Conservation (phyloP, 1,139 yeast species). For the Zygosaccharomyces sapae region DNA sequence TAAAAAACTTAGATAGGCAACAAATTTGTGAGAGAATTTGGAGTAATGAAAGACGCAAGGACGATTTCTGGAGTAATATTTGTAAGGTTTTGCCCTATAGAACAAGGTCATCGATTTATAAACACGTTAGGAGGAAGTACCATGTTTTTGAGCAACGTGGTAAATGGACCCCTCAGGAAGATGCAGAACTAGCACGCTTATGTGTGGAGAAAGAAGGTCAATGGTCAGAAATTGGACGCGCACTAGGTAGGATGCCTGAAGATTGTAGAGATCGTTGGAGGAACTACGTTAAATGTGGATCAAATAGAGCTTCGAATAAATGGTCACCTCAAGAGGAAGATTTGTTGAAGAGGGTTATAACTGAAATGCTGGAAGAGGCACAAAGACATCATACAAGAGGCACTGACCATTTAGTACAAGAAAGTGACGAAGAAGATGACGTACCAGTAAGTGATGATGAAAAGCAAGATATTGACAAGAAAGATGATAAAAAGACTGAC, state of each 20-base stretch:
- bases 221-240: slow-evolving; percentile 78
- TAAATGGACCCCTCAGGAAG: slow-evolving; percentile 83
- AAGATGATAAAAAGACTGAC: slow-evolving; percentile 11
- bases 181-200: slow-evolving; percentile 56
- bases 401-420: slow-evolving; percentile 11
- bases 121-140: slow-evolving; percentile 85
- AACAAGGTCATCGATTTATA: slow-evolving; percentile 82
- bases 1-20: slow-evolving; percentile 56
- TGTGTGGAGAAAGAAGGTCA: slow-evolving; percentile 69
- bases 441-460: slow-evolving; percentile 21
- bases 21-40: slow-evolving; percentile 81
- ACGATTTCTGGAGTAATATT: slow-evolving; percentile 81
- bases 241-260: slow-evolving; percentile 91
- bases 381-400: slow-evolving; percentile 15
- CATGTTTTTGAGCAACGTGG: slow-evolving; percentile 85
- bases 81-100: slow-evolving; percentile 77
- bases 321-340: slow-evolving; percentile 78
- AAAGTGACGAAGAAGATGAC: slow-evolving; percentile 27
- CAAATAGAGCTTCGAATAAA: slow-evolving; percentile 63
- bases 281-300: slow-evolving; percentile 88
- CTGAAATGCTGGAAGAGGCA: slow-evolving; percentile 37
- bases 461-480: slow-evolving; percentile 20
- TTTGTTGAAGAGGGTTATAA: slow-evolving; percentile 53
- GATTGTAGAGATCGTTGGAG: slow-evolving; percentile 97
- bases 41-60: slow-evolving; percentile 80